Evolutionary conservation across 106 monocot species (phyloP), one percentile per base, ranked within the genome.

Genomic region (Allium fistulosum): DNA sequence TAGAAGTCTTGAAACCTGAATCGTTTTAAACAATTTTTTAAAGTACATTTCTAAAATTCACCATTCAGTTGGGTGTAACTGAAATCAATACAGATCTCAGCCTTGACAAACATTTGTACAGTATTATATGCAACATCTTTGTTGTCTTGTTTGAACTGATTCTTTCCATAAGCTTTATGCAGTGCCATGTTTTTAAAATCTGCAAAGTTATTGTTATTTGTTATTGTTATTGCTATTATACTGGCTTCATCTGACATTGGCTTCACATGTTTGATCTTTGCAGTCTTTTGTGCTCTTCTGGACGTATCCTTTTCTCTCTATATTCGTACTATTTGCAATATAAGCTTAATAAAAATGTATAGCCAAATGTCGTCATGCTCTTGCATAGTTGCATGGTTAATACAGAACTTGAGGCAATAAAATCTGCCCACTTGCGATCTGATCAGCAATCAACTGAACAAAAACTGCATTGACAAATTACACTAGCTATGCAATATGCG

Each of bases 261-360:
- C 26, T 60, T 60, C 22, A 2, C 15, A 37, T 27, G 10, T 74
- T 28, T 61, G 17, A 55, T 18, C 46, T 77, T 67, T 83, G 87
- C 87, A 87, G 87, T 83, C 87, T 4, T 87, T 83, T 49, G 83
- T 87, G 83, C 77, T 87, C 52, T 87, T 83, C 59, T 87, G 87
- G 87, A 77, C 87, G 86, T 86, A 86, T 86, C 86, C 86, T 81
- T 79, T 53, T 77, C 62, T 59, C 17, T 58, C 5, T n/a, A 67
- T 71, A 28, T 8, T 57, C 7, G 16, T 49, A 53, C 6, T 71
- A 46, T 9, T 6, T 13, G 10, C 37, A 69, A 48, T 49, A 51
- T 61, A 15, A 6, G 53, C 59, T 61, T 61, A 5, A 13, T 53
- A 48, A 8, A 61, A 37, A 11, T 49, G 70, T 14, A n/a, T 53